These are phyloP conservation scores for Penicillium maclennaniae DNA, from an alignment of 495 filamentous ascomycete genomes.

Conservation along the genomic window DNA sequence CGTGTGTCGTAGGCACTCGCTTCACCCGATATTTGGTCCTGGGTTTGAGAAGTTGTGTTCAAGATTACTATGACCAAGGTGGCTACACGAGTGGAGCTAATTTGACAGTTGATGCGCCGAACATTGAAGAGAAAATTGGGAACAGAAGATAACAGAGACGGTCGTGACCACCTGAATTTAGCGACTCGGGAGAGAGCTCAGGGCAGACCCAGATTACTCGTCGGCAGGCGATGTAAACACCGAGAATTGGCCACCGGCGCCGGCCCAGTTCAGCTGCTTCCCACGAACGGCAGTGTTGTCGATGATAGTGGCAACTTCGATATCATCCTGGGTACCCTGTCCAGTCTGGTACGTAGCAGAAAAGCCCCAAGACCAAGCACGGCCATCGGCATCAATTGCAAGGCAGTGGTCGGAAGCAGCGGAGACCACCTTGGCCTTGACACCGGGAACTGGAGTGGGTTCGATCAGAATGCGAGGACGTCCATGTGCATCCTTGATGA, in stretches of 20 bases:
- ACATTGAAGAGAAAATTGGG: slow-evolving; percentile 4
- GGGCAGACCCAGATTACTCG: slow-evolving; percentile 1
- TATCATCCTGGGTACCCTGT: slow-evolving; percentile 53
- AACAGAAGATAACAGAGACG: background rate
- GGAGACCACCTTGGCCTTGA: slow-evolving; percentile 41
- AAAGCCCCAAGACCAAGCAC: slow-evolving; percentile 62
- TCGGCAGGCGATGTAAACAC: slow-evolving; percentile 37
- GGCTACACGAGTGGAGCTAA: slow-evolving; percentile 6
- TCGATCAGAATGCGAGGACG: slow-evolving; percentile 53
- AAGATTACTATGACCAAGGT: slow-evolving; percentile 6
- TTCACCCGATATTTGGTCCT: background rate
- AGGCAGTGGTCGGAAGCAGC: slow-evolving; percentile 58
- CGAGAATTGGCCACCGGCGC: slow-evolving; percentile 61
- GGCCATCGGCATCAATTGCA: slow-evolving; percentile 52
- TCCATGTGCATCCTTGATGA: slow-evolving; percentile 47
- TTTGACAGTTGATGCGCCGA: slow-evolving; percentile 8
- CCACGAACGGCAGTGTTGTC: slow-evolving; percentile 57
- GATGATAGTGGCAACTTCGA: slow-evolving; percentile 54
- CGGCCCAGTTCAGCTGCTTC: slow-evolving; percentile 53
- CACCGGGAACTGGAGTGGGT: slow-evolving; percentile 49
- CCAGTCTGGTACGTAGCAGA: slow-evolving; percentile 61
- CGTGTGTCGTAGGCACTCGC: background rate
- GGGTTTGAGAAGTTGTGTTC: background rate
- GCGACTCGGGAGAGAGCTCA: background rate
- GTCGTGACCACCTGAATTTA: background rate